Base-by-base conservation (phyloP, 2,329 filamentous ascomycete species). In the Proliferodiscus dingleyae region DNA sequence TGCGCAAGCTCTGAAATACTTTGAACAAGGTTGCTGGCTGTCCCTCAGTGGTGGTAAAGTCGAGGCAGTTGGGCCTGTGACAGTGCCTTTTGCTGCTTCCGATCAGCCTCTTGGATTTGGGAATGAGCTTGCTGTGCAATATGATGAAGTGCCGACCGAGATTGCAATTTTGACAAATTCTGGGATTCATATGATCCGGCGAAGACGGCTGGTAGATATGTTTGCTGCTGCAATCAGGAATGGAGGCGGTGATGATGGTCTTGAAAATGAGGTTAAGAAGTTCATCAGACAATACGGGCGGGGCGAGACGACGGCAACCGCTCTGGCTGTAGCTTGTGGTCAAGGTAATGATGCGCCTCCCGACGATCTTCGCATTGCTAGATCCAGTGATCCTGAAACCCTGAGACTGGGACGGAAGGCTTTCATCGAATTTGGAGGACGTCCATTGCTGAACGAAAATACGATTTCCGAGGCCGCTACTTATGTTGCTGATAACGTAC, bases 111-210 rank as follows among this genome's bases (percentile, higher is more conserved):
- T 81, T 18, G 91, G 90, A 0, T 97, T 95, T 59, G 90, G 91
- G 9, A 98, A 98, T 57, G 93, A 98, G 67, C 73, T 97, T 45
- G 89, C 93, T 1, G 85, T 95, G n/a, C 94, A 98, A 58, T 98
- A 93, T 58, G 93, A 98, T 60, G 77, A 87, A 49, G 73, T 82
- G 0, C 77, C 85, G 0, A 81, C 85, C 41, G 91, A 98, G 62
- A 82, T 97, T 53, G 93, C 91, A 1, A 81, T 98, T 37, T 74
- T 98, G 43, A 97, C 93, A 24, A 95, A 93, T 58, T 89, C 81
- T 11, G 93, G 93, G 2, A 80, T 98, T 43, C 89, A 96, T 59
- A 78, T 95, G 6, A 80, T 97, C 43, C 83, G 89, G 44, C 77
- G 93, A 40, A 78, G 89, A 59, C 77, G 93, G 44, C 75, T 97